These are phyloP conservation scores for Paraphoma chrysanthemicola DNA, from an alignment of 2,329 filamentous ascomycete species.

Conservation along the genomic window DNA sequence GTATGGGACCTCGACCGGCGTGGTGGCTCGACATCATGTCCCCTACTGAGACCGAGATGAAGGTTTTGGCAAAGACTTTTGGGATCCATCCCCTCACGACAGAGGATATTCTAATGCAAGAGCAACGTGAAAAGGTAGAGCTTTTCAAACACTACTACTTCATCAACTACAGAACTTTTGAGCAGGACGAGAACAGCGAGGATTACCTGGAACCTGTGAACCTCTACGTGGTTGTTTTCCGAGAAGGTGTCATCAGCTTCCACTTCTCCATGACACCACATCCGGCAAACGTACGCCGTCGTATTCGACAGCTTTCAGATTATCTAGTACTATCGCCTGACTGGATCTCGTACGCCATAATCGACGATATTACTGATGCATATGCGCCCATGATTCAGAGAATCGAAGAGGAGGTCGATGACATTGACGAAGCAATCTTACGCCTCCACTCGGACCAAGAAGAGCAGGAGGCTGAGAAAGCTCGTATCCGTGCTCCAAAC, in stretches of 20 bases:
- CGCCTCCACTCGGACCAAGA: conserved; percentile 71
- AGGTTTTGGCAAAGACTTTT: conserved; percentile 87
- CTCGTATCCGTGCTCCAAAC: conserved; percentile 31
- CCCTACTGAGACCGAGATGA: conserved; percentile 95
- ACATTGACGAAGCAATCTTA: conserved; percentile 92
- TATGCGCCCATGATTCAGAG: conserved; percentile 90
- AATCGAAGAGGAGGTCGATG: conserved; percentile 95
- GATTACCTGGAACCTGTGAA: conserved; percentile 95
- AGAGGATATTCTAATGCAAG: conserved; percentile 97
- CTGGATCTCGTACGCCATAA: conserved; percentile 98
- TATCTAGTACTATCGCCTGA: conserved; percentile 92
- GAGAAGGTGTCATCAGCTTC: conserved; percentile 93
- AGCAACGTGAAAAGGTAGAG: conserved; percentile 97
- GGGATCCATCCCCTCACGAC: conserved; percentile 94
- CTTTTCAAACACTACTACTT: conserved; percentile 98
- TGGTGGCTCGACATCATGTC: conserved; percentile 96
- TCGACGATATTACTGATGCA: conserved; percentile 97
- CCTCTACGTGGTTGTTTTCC: conserved; percentile 96
- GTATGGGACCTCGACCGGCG: conserved; percentile 79
- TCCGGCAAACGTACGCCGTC: conserved; percentile 90
- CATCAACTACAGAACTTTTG: conserved; percentile 97
- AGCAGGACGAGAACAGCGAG: conserved; percentile 88
- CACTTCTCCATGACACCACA: conserved; percentile 97
- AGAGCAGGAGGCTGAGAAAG: conserved; percentile 37
- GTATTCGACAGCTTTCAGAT: conserved; percentile 91